phyloP scores from a whole-genome alignment of 2,329 filamentous ascomycete genomes.

The Venturia aucupariae region DNA sequence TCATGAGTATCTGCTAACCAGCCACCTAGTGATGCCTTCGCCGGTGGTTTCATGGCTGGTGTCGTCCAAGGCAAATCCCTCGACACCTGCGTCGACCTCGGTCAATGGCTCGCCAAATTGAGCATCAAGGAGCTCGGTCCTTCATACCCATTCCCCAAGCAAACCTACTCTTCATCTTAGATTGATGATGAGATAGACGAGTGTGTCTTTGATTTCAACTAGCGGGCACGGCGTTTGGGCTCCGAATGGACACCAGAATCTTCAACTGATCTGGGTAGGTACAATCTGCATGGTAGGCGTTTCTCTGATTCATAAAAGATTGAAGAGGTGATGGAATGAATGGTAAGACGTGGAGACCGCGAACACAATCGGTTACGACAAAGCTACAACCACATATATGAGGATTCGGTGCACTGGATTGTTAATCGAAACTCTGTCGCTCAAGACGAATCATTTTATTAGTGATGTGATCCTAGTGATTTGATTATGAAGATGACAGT shows the following conservation, averaged over 20 bases:
- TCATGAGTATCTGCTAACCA: conserved; percentile 16
- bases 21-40: conserved; percentile 75
- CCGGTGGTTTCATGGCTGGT: conserved; percentile 85
- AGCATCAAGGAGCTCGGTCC: conserved; percentile 94
- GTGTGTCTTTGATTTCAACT: conserved; percentile 7
- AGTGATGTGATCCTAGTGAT: no score
- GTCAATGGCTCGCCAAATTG: conserved; percentile 89
- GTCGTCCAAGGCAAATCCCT: conserved; percentile 76
- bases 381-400: no score
- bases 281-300: conserved; percentile 2
- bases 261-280: conserved; percentile 4
- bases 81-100: conserved; percentile 74
- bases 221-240: conserved; percentile 5
- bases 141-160: conserved; percentile 54
- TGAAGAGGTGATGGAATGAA: background rate
- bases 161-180: conserved; percentile 24
- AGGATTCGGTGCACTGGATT: no score
- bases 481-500: no score
- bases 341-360: background rate
- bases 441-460: no score
- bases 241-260: background rate
- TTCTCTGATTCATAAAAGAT: background rate
- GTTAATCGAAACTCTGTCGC: no score
- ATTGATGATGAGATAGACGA: background rate
- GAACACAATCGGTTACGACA: no score